Conservation (phyloP, 2,329 filamentous ascomycete genomes). For the Dothidotthia symphoricarpi region DNA sequence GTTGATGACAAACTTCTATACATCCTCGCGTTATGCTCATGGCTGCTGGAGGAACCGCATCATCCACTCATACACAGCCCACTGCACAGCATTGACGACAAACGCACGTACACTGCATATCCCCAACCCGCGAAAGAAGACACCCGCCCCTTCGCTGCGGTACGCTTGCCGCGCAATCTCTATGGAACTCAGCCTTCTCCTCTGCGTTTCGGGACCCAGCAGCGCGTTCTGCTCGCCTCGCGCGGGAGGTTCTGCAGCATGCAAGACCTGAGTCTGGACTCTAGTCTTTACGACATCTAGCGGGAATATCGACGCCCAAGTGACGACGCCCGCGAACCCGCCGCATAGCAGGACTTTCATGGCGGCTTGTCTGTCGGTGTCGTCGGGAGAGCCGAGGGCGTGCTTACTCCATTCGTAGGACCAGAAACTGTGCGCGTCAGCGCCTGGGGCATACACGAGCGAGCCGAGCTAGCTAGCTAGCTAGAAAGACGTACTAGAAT, state of each 20-base stretch:
- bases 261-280: conserved; percentile 68
- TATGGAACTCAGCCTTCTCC: conserved; percentile 54
- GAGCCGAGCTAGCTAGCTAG: no score
- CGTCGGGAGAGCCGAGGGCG: conserved; percentile 48
- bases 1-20: no score
- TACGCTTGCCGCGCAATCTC: conserved; percentile 68
- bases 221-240: conserved; percentile 21
- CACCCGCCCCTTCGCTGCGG: conserved; percentile 65
- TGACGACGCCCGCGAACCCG: conserved; percentile 80
- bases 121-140: conserved; percentile 79
- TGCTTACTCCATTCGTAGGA: conserved; percentile 76
- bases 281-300: conserved; percentile 90
- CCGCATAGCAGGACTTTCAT: conserved; percentile 75
- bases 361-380: conserved; percentile 52
- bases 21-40: not conserved
- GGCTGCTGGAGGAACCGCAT: conserved; percentile 53
- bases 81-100: conserved; percentile 88
- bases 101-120: conserved; percentile 86
- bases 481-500: conserved; percentile 74
- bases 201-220: conserved; percentile 17
- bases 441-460: not conserved
- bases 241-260: not conserved
- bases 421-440: conserved; percentile 64
- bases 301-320: conserved; percentile 88
- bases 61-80: conserved; percentile 87